A percentile compares a stretch with the other conserved stretches of the same genome.
Evolutionary conservation across 1,284 basidiomycete genomes (phyloP).

Genomic region (Sutorius eximius): DNA sequence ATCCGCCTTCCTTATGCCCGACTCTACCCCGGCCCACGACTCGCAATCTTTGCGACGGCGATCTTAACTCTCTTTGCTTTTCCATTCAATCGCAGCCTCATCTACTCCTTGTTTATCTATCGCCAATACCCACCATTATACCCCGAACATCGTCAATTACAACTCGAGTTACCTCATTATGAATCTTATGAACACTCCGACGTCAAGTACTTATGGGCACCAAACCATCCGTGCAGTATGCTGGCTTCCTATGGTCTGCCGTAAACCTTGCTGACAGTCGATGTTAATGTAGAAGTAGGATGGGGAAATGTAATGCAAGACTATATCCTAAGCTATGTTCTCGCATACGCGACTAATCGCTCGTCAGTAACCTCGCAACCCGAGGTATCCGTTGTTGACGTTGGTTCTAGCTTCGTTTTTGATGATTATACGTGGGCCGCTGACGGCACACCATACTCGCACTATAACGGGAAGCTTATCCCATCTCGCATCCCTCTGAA

Average conservation of each 20-base stretch:
- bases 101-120: conserved; percentile 16
- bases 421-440: conserved; percentile 40
- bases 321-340: conserved; percentile 34
- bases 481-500: conserved; percentile 39
- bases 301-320: conserved; percentile 48
- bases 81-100: conserved; percentile 29
- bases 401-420: conserved; percentile 38
- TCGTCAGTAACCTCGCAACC: conserved; percentile 29
- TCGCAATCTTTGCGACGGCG: neutral
- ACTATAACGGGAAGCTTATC: conserved; percentile 33
- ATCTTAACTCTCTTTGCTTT: conserved; percentile 21
- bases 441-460: conserved; percentile 30
- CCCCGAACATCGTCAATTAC: conserved; percentile 6
- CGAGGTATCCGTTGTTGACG: neutral
- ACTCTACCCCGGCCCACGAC: conserved; percentile 1
- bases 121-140: conserved; percentile 28
- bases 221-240: conserved; percentile 29
- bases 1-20: neutral
- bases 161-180: conserved; percentile 24
- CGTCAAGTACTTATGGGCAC: conserved; percentile 31
- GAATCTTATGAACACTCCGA: conserved; percentile 20
- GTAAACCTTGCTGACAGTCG: conserved; percentile 4
- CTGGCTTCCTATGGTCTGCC: too few species aligned
- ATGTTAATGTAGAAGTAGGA: conserved; percentile 32
- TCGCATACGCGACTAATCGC: conserved; percentile 36